phyloP scores from a whole-genome alignment of 208 protist genomes.

The Eutreptiella sp. region DNA sequence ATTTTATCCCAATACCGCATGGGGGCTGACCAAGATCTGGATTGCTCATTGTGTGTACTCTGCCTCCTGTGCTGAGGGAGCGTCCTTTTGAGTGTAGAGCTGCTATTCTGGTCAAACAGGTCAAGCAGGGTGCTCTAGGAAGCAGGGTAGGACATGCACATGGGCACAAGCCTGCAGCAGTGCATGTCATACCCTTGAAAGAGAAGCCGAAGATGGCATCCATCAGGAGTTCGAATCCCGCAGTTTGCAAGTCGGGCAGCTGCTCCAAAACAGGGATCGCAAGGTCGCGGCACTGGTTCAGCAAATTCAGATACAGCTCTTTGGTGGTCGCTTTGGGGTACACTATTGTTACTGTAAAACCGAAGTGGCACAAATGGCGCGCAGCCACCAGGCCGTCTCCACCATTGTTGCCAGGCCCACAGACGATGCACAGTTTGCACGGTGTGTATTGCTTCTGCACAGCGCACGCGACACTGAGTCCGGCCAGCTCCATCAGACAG shows the following conservation, averaged over 20 bases:
- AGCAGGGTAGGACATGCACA: no score
- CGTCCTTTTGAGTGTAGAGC: no score
- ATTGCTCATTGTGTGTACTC: no score
- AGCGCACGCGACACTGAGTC: conserved; percentile 30
- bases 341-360: conserved; percentile 42
- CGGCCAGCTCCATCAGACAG: conserved; percentile 69
- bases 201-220: conserved; percentile 61
- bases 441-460: conserved; percentile 1
- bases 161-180: no score
- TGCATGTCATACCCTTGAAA: no score
- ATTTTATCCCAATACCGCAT: no score
- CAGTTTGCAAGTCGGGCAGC: conserved; percentile 10
- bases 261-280: conserved; percentile 30
- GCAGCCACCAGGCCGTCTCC: conserved; percentile 66
- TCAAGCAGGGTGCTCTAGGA: no score
- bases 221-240: conserved; percentile 38
- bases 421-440: conserved; percentile 44
- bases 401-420: conserved; percentile 61
- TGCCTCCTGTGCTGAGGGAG: no score
- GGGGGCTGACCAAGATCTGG: no score
- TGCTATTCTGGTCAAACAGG: no score
- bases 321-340: conserved; percentile 44
- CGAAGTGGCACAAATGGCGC: conserved; percentile 56
- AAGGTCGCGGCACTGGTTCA: conserved; percentile 29
- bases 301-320: conserved; percentile 34